Evolutionary conservation across 225 moss, liverwort and hornwort genomes (phyloP), one percentile per base, ranked within the genome.

Genomic region (Bryum argenteum): DNA sequence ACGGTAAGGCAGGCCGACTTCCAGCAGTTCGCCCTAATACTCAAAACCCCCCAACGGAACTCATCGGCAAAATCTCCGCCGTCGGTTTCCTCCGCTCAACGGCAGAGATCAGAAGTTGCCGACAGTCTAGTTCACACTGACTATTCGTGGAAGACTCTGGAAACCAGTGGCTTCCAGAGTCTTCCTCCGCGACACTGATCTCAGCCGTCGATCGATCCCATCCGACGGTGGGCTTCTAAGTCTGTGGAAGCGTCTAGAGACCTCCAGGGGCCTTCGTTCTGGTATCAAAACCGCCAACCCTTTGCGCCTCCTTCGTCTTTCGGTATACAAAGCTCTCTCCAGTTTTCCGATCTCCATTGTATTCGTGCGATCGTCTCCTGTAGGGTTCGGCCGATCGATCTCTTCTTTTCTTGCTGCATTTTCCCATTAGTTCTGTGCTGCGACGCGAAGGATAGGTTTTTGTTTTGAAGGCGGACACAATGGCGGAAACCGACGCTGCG

Each of bases 261-360:
- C 33, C 54, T 48, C 20, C 21, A 40, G 6, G 54, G 38, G 21
- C 54, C 76, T 55, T 64, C 54, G 63, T 74, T 82, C 77, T 77
- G 85, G 82, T 82, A 82, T 80, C 61, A 80, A 80, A 86, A 77
- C 71, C 76, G 82, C 77, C 63, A 67, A 69, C 78, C 82, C 74
- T 2, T 55, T 0, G 28, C 45, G 70, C 73, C 77, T 73, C 69
- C 4, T 51, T 0, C 17, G 73, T 85, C 76, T 63, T 60, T 61
- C 43, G 54, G 53, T 23, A 1, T 21, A 24, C 42, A 3, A 59
- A 66, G 60, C 67, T 9, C 55, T 24, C 78, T 56, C 28, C 15
- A 6, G 63, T 50, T 0, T 8, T 57, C 8, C 0, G 68, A 50
- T 40, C 44, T 41, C 39, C 8, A 11, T 39, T 48, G 48, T 48